Evolutionary conservation across 306 rosid species (phyloP).

Genomic region (Vigna unguiculata): DNA sequence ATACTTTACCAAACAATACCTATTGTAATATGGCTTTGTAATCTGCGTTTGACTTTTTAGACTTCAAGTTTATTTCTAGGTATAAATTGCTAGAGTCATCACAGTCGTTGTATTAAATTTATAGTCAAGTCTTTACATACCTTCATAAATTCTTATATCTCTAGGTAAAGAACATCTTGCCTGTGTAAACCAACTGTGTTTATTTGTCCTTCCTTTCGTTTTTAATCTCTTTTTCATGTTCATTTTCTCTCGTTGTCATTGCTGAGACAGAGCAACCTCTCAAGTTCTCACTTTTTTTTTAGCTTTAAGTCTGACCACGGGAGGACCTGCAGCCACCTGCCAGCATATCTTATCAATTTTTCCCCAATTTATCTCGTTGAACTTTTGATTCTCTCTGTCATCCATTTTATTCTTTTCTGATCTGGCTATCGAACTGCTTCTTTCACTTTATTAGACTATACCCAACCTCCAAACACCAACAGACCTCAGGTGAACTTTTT

Average conservation of each 20-base stretch:
- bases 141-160: constrained; percentile 6
- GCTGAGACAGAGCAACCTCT: neutral
- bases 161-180: neutral
- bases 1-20: neutral
- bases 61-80: neutral
- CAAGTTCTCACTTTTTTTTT: constrained; percentile 4
- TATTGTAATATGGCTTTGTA: constrained; percentile 2
- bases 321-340: neutral
- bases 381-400: neutral
- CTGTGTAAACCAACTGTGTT: neutral
- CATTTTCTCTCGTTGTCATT: constrained; percentile 12
- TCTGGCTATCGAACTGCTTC: neutral
- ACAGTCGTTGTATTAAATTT: neutral
- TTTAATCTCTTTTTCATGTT: neutral
- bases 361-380: neutral
- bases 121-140: constrained; percentile 1
- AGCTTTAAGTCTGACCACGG: neutral
- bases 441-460: neutral
- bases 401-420: constrained; percentile 8
- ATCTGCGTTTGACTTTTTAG: constrained; percentile 18
- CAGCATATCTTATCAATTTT: neutral
- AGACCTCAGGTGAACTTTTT: constrained; percentile 13
- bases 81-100: neutral
- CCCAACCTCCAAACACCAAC: neutral
- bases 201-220: constrained; percentile 6